Conservation (phyloP, 2,329 filamentous ascomycete genomes). For the Trichoderma koningiopsis region DNA sequence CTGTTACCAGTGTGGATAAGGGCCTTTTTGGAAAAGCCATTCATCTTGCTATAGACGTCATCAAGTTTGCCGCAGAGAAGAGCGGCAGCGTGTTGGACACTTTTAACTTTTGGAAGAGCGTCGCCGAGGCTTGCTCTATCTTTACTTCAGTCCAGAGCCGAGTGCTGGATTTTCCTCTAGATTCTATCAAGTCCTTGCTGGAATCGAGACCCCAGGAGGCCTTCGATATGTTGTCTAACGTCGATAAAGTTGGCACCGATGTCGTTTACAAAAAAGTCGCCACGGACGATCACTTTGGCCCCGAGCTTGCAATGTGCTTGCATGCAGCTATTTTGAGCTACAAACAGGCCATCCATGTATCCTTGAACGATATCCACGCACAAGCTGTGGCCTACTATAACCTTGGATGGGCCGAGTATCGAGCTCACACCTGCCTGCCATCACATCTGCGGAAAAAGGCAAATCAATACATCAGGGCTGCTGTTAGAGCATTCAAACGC, state of each 20-base stretch:
- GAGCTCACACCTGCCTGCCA: slow-evolving; percentile 70
- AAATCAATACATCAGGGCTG: slow-evolving; percentile 72
- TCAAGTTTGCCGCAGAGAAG: slow-evolving; percentile 67
- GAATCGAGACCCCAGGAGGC: slow-evolving; percentile 53
- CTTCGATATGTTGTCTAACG: slow-evolving; percentile 65
- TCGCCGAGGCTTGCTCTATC: slow-evolving; percentile 84
- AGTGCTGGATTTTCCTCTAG: slow-evolving; percentile 61
- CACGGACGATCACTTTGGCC: slow-evolving; percentile 50
- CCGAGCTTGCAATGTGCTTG: slow-evolving; percentile 61
- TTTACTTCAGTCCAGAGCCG: slow-evolving; percentile 78
- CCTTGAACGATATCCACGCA: slow-evolving; percentile 75
- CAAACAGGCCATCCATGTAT: slow-evolving; percentile 79
- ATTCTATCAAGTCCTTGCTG: slow-evolving; percentile 61
- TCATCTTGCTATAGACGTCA: slow-evolving; percentile 67
- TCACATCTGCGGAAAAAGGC: slow-evolving; percentile 56
- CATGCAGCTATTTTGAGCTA: slow-evolving; percentile 79
- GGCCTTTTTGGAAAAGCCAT: slow-evolving; percentile 85
- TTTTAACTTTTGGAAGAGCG: slow-evolving; percentile 94
- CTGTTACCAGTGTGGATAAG: slow-evolving; percentile 74
- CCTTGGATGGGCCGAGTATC: slow-evolving; percentile 89
- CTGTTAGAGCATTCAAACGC: slow-evolving; percentile 89
- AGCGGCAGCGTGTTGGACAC: slow-evolving; percentile 64
- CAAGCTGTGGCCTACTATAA: slow-evolving; percentile 98
- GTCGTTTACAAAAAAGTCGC: slow-evolving; percentile 48
- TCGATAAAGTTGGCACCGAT: slow-evolving; percentile 63